Evolutionary conservation across 2,329 filamentous ascomycete genomes (phyloP).

Genomic region (Parascedosporium putredinis): DNA sequence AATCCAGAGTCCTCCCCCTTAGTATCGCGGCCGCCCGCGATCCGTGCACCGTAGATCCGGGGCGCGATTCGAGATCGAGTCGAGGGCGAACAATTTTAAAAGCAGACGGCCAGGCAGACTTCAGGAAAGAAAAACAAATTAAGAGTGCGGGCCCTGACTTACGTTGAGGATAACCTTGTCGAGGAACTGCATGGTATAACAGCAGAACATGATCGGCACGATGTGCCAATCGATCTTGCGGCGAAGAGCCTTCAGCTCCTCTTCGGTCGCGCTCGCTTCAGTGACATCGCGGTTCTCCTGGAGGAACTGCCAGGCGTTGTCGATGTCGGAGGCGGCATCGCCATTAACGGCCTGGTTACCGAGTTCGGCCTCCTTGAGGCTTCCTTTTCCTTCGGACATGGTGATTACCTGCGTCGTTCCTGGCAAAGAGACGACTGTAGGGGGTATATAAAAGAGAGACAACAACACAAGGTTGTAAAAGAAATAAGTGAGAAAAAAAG

Average conservation of each 20-base stretch:
- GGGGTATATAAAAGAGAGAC: neutral
- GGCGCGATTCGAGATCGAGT: neutral
- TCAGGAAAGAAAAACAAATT: too few species aligned
- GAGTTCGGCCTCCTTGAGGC: constrained; percentile 5
- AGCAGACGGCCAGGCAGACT: too few species aligned
- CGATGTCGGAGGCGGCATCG: constrained; percentile 20
- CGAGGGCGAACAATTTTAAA: too few species aligned
- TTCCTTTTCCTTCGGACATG: constrained; percentile 6
- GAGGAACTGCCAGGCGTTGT: constrained; percentile 36
- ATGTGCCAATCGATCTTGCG: constrained; percentile 49
- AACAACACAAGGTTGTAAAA: neutral
- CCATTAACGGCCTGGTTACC: constrained; percentile 9
- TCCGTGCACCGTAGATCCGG: neutral
- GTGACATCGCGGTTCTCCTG: constrained; percentile 28
- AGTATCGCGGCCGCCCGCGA: neutral
- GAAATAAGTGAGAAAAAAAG: neutral
- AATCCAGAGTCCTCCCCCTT: neutral
- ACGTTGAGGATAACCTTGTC: constrained; percentile 57
- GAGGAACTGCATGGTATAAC: constrained; percentile 53
- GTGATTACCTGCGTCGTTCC: constrained; percentile 8
- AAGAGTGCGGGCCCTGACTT: too few species aligned
- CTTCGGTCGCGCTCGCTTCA: constrained; percentile 19
- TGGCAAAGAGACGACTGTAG: constrained; percentile 17
- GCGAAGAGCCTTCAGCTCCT: constrained; percentile 33
- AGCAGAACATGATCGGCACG: constrained; percentile 50